Evolutionary conservation across 495 filamentous ascomycete species (phyloP), one percentile per base, ranked within the genome.

Genomic region (Penicillium lagena): DNA sequence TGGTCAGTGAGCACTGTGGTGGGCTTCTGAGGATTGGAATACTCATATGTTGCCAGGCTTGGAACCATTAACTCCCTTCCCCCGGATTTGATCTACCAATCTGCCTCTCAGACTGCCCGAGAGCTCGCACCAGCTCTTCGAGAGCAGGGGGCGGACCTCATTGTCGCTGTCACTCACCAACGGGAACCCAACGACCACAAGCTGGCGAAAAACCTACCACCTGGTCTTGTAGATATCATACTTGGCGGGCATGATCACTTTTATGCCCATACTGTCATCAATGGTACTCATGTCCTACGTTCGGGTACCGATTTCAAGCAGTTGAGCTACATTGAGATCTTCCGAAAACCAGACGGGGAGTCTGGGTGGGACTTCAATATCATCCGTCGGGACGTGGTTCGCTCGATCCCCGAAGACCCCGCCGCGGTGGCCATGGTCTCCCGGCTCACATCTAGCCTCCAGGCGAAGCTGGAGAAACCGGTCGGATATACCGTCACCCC

Each of bases 271-370:
- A 71, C 74, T 35, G 39, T 86, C 40, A 72, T 89, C 51, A 93
- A 94, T 47, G 80, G 82, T 11, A 81, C 77, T 4, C 89, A 96
- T 54, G 72, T 94, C 2, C 71, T 96, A 3, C 78, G 90, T 3
- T 91, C 87, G 0, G 89, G 90, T 0, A 85, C 79, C 14, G 90
- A 96, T 59, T 96, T 95, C 63, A 91, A 89, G 64, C 87, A 96
- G 50, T 63, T 95, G 4, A 90, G 85, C 51, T 95, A 95, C 56
- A 75, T 96, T 44, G 88, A 95, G 58, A 81, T 78, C 1, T 79
- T 80, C 29, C 75, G 78, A 35, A 77, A 69, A 43, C 13, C 48
- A 1, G 66, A 73, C 9, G 63, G 58, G 5, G 9, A 13, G 1
- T 29, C 48, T 5, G 71, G 69, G 1, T 96, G 89, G 89, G 76